phyloP scores from a whole-genome alignment of 2,329 filamentous ascomycete species.

The Colletotrichum sp. region DNA sequence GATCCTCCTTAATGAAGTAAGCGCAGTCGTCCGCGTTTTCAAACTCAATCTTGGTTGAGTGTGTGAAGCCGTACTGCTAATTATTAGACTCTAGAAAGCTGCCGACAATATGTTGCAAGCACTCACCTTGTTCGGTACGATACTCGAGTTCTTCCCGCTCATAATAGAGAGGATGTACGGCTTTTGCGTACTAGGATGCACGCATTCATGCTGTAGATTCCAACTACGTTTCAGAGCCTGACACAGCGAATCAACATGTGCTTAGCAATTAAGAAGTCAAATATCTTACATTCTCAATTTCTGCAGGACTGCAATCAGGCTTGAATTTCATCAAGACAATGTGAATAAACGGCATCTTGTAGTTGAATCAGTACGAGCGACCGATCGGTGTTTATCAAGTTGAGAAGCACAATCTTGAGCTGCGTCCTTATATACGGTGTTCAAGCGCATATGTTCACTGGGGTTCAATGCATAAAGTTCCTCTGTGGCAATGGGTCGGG shows the following conservation, averaged over 20 bases:
- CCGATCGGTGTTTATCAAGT: neutral
- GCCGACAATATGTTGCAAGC: neutral
- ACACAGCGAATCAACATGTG: neutral
- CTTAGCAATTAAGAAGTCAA: neutral
- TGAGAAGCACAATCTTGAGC: neutral
- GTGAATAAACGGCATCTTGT: neutral
- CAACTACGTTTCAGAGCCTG: neutral
- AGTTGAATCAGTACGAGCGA: neutral
- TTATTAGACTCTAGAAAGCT: neutral
- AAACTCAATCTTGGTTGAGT: neutral
- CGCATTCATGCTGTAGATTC: neutral
- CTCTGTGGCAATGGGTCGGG: neutral
- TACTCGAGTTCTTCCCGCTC: neutral
- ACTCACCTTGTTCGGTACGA: neutral
- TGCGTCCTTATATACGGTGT: neutral
- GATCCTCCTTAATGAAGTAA: neutral
- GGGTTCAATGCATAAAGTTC: neutral
- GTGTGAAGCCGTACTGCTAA: neutral
- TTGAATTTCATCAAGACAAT: neutral
- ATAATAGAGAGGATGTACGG: neutral
- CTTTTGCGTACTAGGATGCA: neutral
- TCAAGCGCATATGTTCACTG: neutral
- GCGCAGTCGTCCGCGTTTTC: neutral
- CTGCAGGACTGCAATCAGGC: neutral
- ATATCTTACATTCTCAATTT: neutral